Base-by-base conservation (phyloP, 2,329 filamentous ascomycete species). In the Emergomyces africanus region DNA sequence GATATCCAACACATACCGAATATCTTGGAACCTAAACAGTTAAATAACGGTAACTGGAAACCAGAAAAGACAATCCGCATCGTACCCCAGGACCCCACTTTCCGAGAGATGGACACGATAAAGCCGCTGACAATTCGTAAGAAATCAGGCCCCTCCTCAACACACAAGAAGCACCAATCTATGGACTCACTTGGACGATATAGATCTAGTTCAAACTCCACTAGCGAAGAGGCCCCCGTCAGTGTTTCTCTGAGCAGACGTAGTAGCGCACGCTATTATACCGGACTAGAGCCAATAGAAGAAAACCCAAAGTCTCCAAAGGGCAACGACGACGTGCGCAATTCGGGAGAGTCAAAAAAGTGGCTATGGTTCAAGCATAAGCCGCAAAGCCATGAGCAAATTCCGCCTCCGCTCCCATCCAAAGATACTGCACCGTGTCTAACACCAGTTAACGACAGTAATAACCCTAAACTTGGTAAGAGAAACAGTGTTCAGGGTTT, bases 91-190 rank as follows among this genome's bases (percentile, higher is more conserved):
- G 79, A 79, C 41, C 78, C 80, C 25, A 33, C 12, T 4, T 66
- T 77, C 10, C 74, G 71, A 3, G 75, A 74, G 5, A 72, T 75
- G 30, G 68, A 69, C 35, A 71, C 70, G 18, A 66, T 81, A 8
- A 79, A 78, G 44, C 80, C 82, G 1, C 71, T 84, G 51, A 80
- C 78, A 54, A 79, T 84, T 48, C 77, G 79, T 54, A 84, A 84
- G 71, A 72, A 68, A 15, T 65, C 66, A 37, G 63, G 61, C 30
- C 61, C 65, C 14, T n/a, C 37, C 15, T 44, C 18, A 42, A 61
- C 35, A 23, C 23, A 14, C 5, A 57, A 53, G 48, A 51, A 61
- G 48, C 44, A 60, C 39, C 50, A 59, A n/a, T 62, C 60, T 28
- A 50, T 61, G 55, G 57, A 61, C 53, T 61, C 59, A 44, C 14